Conservation (phyloP, 768 basidiomycete genomes). For the Podaxis sp. region DNA sequence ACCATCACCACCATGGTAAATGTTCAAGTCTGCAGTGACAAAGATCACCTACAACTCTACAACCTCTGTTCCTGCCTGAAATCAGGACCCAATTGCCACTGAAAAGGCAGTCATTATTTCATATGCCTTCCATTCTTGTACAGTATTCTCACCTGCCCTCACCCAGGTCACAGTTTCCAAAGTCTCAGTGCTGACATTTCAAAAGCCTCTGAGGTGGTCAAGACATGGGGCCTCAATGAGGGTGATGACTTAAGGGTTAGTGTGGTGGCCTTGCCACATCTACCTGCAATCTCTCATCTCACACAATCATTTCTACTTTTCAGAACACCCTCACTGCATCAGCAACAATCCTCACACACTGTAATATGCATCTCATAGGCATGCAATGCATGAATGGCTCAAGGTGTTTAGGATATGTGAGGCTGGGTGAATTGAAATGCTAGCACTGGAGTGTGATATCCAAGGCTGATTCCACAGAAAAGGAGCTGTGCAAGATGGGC, state of each 20-base stretch:
- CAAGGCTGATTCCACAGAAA: conserved; percentile 83
- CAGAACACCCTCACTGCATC: conserved; percentile 81
- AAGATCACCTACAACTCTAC: conserved; percentile 90
- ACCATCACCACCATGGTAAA: conserved; percentile 25
- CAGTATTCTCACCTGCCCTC: not conserved
- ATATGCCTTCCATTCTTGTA: conserved; percentile 34
- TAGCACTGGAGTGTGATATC: conserved; percentile 62
- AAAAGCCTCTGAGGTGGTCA: conserved; percentile 72
- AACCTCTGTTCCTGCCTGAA: conserved; percentile 64
- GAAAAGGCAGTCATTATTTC: conserved; percentile 81
- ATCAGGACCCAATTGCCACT: conserved; percentile 83
- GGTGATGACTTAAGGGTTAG: conserved; percentile 80
- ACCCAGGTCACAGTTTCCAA: conserved; percentile 46
- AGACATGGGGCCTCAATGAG: conserved; percentile 74
- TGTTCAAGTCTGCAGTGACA: conserved; percentile 79
- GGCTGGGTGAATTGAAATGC: conserved; percentile 77
- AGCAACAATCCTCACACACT: conserved; percentile 63
- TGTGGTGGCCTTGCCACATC: conserved; percentile 41
- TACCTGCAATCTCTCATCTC: conserved; percentile 10
- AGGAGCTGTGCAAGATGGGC: conserved; percentile 87
- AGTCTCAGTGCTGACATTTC: conserved; percentile 63
- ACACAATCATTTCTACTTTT: not conserved
- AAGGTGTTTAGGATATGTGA: conserved; percentile 84
- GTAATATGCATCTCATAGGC: conserved; percentile 70
- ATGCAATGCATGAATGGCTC: conserved; percentile 68